Evolutionary conservation across 2,329 filamentous ascomycete genomes (phyloP).

Genomic region (Penicillium expansum): DNA sequence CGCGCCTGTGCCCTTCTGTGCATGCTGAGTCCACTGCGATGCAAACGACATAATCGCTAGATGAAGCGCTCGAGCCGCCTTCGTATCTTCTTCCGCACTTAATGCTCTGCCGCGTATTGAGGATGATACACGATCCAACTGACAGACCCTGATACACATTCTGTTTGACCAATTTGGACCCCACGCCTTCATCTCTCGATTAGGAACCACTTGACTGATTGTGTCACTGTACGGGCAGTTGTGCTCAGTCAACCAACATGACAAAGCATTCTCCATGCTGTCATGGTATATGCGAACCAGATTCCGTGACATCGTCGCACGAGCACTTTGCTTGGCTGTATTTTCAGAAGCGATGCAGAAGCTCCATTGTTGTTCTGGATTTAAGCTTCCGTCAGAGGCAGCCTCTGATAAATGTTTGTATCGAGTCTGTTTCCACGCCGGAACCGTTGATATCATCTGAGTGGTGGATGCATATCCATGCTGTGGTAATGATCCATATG

Average conservation of each 20-base stretch:
- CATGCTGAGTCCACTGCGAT: constrained; percentile 40
- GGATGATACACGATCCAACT: constrained; percentile 40
- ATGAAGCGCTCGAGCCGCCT: constrained; percentile 42
- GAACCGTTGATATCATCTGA: background rate
- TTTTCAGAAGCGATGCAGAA: constrained; percentile 21
- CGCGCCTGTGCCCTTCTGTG: constrained; percentile 12
- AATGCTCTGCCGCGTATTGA: constrained; percentile 38
- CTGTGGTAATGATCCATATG: background rate
- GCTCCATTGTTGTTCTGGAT: background rate
- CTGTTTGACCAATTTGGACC: constrained; percentile 44
- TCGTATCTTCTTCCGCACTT: constrained; percentile 38
- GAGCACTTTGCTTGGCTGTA: constrained; percentile 36
- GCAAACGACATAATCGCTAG: constrained; percentile 46
- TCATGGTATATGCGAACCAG: constrained; percentile 46
- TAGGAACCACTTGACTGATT: constrained; percentile 13
- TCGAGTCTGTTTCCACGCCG: background rate
- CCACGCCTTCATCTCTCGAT: constrained; percentile 28
- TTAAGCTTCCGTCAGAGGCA: background rate
- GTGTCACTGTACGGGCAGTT: constrained; percentile 44
- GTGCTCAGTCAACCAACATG: constrained; percentile 45
- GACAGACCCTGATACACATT: constrained; percentile 46
- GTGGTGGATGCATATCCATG: background rate
- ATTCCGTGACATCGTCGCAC: constrained; percentile 37
- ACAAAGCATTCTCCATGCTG: constrained; percentile 46
- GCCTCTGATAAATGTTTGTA: background rate